phyloP scores from a whole-genome alignment of 306 rosid species.

The Rosa rugosa region DNA sequence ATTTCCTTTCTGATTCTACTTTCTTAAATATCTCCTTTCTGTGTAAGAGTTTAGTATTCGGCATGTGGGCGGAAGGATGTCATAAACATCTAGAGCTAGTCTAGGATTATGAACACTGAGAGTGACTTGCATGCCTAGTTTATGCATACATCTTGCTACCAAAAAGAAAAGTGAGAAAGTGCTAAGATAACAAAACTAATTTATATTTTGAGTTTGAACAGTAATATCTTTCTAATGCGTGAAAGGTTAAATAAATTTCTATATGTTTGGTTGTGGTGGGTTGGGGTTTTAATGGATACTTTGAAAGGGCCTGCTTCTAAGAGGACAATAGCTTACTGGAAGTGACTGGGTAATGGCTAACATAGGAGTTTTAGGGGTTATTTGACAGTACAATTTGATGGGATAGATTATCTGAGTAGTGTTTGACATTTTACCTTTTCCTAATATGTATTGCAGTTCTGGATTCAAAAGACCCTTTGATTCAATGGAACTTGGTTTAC shows the following conservation, averaged over 20 bases:
- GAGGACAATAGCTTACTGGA: constrained; percentile 4
- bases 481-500: background rate
- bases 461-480: background rate
- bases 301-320: too few species aligned
- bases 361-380: background rate
- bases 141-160: background rate
- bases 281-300: background rate
- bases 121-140: background rate
- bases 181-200: background rate
- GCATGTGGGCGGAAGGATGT: background rate
- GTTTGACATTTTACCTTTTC: background rate
- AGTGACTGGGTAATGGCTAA: background rate
- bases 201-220: background rate
- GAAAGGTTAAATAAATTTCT: background rate
- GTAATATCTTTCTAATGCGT: background rate
- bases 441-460: background rate
- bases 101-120: background rate
- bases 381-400: background rate
- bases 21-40: background rate
- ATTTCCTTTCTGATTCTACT: background rate
- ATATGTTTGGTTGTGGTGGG: constrained; percentile 5
- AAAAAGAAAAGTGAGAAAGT: background rate
- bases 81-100: background rate
- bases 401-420: background rate
- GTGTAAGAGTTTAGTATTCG: background rate